Percentiles rank a stretch among this genome's conserved stretches.
Conservation (phyloP, 1,284 basidiomycete genomes). For the Cutaneotrichosporon curvatum region DNA sequence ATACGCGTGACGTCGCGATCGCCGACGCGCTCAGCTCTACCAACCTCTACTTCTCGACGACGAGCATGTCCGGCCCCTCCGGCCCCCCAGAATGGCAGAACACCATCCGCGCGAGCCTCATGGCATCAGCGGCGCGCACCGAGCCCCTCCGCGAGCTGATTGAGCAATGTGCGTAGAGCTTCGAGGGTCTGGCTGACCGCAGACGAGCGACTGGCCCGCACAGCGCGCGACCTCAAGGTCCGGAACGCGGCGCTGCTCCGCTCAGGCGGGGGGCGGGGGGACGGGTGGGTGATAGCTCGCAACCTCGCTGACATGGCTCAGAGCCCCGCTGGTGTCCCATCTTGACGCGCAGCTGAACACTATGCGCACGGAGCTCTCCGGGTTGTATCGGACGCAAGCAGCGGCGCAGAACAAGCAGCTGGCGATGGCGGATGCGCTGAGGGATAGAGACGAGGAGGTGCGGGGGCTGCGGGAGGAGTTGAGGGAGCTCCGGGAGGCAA, state of each 20-base stretch:
- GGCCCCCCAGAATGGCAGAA: conserved; percentile 41
- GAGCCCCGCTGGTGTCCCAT: conserved; percentile 65
- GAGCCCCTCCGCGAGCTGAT: conserved; percentile 67
- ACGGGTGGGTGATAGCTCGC: conserved; percentile 44
- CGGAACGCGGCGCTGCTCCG: conserved; percentile 72
- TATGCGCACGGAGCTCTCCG: conserved; percentile 80
- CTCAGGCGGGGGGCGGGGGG: conserved; percentile 37
- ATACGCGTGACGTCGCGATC: no score
- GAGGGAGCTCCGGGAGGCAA: conserved; percentile 73
- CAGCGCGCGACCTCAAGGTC: conserved; percentile 79
- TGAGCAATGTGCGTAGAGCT: conserved; percentile 64
- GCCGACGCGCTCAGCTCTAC: no score
- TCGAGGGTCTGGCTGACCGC: conserved; percentile 16
- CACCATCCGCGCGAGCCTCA: conserved; percentile 57
- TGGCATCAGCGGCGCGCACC: conserved; percentile 59
- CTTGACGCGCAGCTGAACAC: conserved; percentile 88
- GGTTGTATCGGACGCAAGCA: conserved; percentile 90
- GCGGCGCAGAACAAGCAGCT: conserved; percentile 79
- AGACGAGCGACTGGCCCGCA: conserved; percentile 83
- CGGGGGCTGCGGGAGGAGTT: conserved; percentile 76
- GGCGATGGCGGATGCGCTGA: conserved; percentile 84
- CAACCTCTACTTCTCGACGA: no score
- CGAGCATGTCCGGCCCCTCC: neutral
- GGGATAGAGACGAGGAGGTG: conserved; percentile 83
- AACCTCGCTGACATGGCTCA: neutral